Evolutionary conservation across 768 basidiomycete genomes (phyloP).

Genomic region (Kwoniella dendrophila): DNA sequence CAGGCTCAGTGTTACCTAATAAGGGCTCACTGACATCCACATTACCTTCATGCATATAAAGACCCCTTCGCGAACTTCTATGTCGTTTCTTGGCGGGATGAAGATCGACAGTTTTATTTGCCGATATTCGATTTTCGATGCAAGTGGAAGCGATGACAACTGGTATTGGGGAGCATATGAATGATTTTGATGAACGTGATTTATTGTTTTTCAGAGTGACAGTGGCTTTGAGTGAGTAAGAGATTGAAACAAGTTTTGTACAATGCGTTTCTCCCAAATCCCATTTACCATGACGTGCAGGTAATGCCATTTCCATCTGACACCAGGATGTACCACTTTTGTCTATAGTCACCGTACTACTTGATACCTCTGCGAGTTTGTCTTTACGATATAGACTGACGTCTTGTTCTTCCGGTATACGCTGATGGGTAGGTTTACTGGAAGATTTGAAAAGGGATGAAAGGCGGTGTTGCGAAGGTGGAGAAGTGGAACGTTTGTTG

Average conservation of each 20-base stretch:
- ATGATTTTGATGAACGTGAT: conserved; percentile 24
- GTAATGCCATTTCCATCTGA: conserved; percentile 22
- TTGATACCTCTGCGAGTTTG: conserved; percentile 27
- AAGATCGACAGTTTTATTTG: conserved; percentile 19
- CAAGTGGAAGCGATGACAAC: conserved; percentile 30
- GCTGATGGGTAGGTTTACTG: conserved; percentile 26
- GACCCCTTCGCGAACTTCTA: conserved; percentile 35
- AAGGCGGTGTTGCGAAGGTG: conserved; percentile 4
- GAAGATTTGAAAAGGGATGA: conserved; percentile 31
- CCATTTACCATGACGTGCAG: conserved; percentile 41
- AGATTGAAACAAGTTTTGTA: conserved; percentile 31
- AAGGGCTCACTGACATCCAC: conserved; percentile 38
- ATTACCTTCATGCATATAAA: conserved; percentile 52
- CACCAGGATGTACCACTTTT: conserved; percentile 34
- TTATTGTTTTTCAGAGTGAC: conserved; percentile 25
- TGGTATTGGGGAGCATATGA: conserved; percentile 30
- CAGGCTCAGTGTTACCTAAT: conserved; percentile 2
- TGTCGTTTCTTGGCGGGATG: conserved; percentile 28
- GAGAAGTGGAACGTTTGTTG: conserved; percentile 15
- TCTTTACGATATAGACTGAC: conserved; percentile 6
- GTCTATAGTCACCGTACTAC: conserved; percentile 19
- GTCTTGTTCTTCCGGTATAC: conserved; percentile 10
- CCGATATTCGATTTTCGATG: conserved; percentile 25
- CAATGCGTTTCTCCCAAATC: conserved; percentile 42
- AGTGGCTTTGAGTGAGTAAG: conserved; percentile 32